Conservation (phyloP, 2,329 filamentous ascomycete genomes). For the Lasiodiplodia citricola region DNA sequence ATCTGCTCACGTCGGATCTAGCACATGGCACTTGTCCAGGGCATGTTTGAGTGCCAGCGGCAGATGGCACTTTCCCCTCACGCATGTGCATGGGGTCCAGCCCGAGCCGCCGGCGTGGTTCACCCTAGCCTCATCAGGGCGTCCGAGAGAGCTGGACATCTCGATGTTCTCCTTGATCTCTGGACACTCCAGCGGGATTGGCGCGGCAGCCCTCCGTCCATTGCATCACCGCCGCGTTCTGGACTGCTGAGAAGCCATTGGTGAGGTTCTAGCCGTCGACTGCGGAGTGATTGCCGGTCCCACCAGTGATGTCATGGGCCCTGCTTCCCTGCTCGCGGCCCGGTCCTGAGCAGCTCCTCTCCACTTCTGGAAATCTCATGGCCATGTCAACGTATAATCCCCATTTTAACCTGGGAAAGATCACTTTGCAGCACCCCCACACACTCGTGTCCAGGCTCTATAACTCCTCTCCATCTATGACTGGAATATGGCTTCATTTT, state of each 20-base stretch:
- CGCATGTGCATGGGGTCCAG: neutral
- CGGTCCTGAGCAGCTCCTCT: neutral
- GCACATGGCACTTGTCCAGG: neutral
- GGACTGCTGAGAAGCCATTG: neutral
- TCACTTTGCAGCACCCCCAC: neutral
- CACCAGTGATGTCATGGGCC: constrained; percentile 12
- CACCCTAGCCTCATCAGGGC: neutral
- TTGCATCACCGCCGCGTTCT: neutral
- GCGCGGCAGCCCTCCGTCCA: neutral
- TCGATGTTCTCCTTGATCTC: neutral
- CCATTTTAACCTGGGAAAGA: neutral
- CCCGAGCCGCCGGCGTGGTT: neutral
- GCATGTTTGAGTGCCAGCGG: constrained; percentile 1
- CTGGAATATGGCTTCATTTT: neutral
- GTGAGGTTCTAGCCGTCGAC: neutral
- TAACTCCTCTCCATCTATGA: neutral
- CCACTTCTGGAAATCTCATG: neutral
- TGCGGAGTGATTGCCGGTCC: constrained; percentile 4
- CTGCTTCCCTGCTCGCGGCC: neutral
- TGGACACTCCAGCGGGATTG: neutral
- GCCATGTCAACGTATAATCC: neutral
- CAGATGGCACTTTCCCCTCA: neutral
- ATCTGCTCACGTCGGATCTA: too few species aligned
- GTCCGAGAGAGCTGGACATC: neutral
- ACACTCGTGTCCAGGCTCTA: neutral